Base-by-base conservation (phyloP, 208 protist genomes). In the Leishmania guyanensis region DNA sequence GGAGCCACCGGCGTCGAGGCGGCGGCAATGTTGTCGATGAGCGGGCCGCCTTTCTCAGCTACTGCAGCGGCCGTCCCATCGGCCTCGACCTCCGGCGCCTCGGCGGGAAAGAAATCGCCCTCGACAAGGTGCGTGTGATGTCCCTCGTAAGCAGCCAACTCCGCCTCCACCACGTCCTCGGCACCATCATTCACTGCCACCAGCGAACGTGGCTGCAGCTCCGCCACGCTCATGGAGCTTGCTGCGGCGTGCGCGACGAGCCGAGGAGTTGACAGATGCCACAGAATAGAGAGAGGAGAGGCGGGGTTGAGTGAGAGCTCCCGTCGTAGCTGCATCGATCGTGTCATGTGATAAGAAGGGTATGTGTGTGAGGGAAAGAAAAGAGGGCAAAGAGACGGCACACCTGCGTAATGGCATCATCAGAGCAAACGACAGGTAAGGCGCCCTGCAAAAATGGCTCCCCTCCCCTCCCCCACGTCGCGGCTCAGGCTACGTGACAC, bases 101-200 rank as follows among this genome's bases (percentile, higher is more conserved):
- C 83, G 9, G 87, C 50, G 29, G 82, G 91, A 62, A 95, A 95
- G 82, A 92, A 93, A 81, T 95, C 92, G 33, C 92, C 92, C 51
- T 95, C 92, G n/a, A 93, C 88, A 62, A 95, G 87, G 75, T 89
- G 90, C n/a, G 78, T 65, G 43, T 84, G 74, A 64, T 90, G 85
- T 58, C 73, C 54, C 43, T 89, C 87, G 33, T 80, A 84, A 54
- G 77, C 81, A 0, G 60, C 74, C 60, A 91, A 50, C 20, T 87
- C 86, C 29, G 84, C 82, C 43, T 88, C 87, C 65, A 91, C 89
- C 36, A 91, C 83, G 68, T 91, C 89, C 1, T 81, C 69, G 56
- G 78, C 85, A n/a, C 80, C 78, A 12, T 85, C 78, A 16, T 88
- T 77, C 48, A 79, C 74, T 14, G 69, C 83, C 17, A 75, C 75